Percentiles rank a stretch among this genome's conserved stretches.
Conservation (phyloP, 1,284 basidiomycete genomes). For the Ustilago crameri region DNA sequence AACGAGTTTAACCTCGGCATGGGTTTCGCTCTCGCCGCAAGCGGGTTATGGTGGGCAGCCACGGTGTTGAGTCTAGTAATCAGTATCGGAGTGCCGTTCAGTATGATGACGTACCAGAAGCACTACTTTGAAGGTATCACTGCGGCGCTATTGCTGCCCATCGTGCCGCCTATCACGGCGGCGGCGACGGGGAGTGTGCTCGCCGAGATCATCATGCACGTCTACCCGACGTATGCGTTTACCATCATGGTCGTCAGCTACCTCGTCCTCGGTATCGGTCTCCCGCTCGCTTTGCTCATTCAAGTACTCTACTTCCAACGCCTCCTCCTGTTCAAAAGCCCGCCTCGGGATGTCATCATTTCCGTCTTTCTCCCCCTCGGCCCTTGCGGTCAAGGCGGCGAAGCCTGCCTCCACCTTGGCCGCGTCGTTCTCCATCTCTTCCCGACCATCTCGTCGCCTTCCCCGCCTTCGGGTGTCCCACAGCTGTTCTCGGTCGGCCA, state of each 20-base stretch:
- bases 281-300: constrained; percentile 54
- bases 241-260: constrained; percentile 55
- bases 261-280: constrained; percentile 54
- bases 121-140: constrained; percentile 59
- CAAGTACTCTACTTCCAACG: constrained; percentile 61
- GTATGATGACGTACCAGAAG: constrained; percentile 60
- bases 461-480: constrained; percentile 30
- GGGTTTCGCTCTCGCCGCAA: constrained; percentile 39
- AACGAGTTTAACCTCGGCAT: constrained; percentile 44
- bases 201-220: constrained; percentile 45
- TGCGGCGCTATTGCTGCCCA: constrained; percentile 53
- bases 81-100: constrained; percentile 53
- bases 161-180: constrained; percentile 60
- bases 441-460: constrained; percentile 37
- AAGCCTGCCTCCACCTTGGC: constrained; percentile 59
- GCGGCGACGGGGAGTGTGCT: constrained; percentile 51
- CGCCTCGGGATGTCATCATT: constrained; percentile 60
- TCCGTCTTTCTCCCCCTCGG: constrained; percentile 57
- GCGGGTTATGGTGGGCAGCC: constrained; percentile 51
- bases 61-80: constrained; percentile 37
- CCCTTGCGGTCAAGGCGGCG: constrained; percentile 59
- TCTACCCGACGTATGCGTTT: constrained; percentile 51
- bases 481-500: constrained; percentile 48
- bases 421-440: constrained; percentile 48
- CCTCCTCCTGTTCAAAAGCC: constrained; percentile 56